These are phyloP conservation scores for Macrocystidia cucumis DNA, from an alignment of 1,284 basidiomycete species.

Conservation along the genomic window DNA sequence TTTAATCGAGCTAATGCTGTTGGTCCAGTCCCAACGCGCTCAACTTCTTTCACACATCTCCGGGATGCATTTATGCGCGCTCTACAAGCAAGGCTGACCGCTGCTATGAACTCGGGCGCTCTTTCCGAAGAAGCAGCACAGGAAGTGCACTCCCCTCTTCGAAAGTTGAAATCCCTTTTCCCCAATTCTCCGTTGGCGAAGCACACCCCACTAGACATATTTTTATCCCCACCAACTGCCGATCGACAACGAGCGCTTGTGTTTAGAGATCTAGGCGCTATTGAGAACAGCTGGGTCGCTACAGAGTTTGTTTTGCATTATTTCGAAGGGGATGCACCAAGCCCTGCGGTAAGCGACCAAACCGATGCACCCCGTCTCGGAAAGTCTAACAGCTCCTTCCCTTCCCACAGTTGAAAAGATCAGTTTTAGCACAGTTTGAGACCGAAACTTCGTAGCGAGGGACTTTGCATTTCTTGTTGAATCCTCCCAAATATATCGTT, in stretches of 20 bases:
- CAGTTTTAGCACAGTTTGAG: conserved; percentile 20
- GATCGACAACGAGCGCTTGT: conserved; percentile 46
- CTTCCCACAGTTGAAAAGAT: conserved; percentile 34
- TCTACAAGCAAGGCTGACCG: conserved; percentile 56
- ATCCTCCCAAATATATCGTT: too few relatives aligned
- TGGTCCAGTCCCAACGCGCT: conserved; percentile 67
- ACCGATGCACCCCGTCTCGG: conserved; percentile 1
- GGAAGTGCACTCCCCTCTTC: conserved; percentile 52
- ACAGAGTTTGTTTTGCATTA: conserved; percentile 68
- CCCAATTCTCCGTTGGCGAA: conserved; percentile 62
- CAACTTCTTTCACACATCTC: conserved; percentile 76
- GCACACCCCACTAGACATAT: conserved; percentile 59
- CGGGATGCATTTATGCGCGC: conserved; percentile 83
- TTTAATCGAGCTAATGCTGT: conserved; percentile 1
- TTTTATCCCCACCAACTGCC: conserved; percentile 49
- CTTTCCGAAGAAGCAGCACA: conserved; percentile 52
- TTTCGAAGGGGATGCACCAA: conserved; percentile 62
- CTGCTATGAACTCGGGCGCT: conserved; percentile 40
- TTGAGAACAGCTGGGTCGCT: conserved; percentile 69
- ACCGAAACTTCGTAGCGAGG: too few relatives aligned
- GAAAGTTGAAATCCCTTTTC: conserved; percentile 69
- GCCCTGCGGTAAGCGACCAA: conserved; percentile 52
- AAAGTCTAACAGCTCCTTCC: too few relatives aligned
- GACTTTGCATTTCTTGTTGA: too few relatives aligned
- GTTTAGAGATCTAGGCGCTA: conserved; percentile 64